Base-by-base conservation (phyloP, 192 early-diverging fungal species). In the Podila minutissima region DNA sequence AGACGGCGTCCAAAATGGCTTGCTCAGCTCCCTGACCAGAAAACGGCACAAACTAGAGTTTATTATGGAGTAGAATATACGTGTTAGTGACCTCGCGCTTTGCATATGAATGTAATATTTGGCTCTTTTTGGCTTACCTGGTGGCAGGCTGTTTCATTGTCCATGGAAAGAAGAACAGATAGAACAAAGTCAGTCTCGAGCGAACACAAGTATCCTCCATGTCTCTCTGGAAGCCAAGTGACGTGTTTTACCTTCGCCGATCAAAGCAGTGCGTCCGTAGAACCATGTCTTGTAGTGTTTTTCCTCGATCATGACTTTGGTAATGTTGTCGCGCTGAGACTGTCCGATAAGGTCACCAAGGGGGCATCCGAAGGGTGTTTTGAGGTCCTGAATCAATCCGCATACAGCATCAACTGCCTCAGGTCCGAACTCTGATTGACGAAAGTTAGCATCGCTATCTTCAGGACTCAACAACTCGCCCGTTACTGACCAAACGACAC, bases 211-310 rank as follows among this genome's bases (percentile, higher is more conserved):
- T 35, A 31, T 15, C 33, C 19, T 35, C 33, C 5, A 11, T 37
- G 35, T 37, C 32, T 35, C 35, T 32, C 59, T 5, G 5, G 0
- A 20, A 31, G 8, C 19, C 19, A 22, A 12, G 37, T 29, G 15
- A 28, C 5, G 10, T 11, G 7, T 28, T 28, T 11, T 57, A 78
- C 75, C 75, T 78, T 78, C 75, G n/a, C 75, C 75, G 58, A 78
- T 63, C 31, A 78, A 63, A 9, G 63, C 75, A 2, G 69, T 67
- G 19, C 75, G 75, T 5, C 75, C 69, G 58, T 78, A 37, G 17
- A 72, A 63, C 75, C 75, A 78, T 1, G 75, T 78, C 61, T 71
- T 78, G 65, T 71, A 78, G 15, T 72, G 75, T 38, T 78, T 77
- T 33, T 77, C 74, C 19, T 77, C 74, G 2, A 77, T 64, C 74